Evolutionary conservation across 2,329 filamentous ascomycete species (phyloP).

Genomic region (Periglandula ipomoeae): DNA sequence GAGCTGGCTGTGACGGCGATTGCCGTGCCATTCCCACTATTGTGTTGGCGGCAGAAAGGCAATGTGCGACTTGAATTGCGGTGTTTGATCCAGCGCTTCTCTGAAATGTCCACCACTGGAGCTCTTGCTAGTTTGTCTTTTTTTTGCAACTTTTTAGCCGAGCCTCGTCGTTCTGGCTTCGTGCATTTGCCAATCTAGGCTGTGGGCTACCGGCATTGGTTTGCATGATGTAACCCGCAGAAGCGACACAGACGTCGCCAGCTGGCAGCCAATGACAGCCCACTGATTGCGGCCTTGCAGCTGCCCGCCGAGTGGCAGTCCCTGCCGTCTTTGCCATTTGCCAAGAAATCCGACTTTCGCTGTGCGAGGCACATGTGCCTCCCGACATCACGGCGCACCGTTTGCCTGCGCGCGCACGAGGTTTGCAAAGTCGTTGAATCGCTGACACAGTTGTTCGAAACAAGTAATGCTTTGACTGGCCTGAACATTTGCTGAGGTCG

Average conservation of each 20-base stretch:
- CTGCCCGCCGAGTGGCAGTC: not conserved
- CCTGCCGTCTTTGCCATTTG: not conserved
- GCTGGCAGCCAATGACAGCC: conserved; percentile 5
- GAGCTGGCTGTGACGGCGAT: not conserved
- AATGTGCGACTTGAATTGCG: no score
- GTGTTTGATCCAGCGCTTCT: no score
- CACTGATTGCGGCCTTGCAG: conserved; percentile 1
- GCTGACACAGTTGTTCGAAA: no score
- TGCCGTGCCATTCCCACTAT: not conserved
- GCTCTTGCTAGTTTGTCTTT: not conserved
- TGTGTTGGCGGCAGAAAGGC: no score
- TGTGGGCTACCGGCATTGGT: not conserved
- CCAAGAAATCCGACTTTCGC: not conserved
- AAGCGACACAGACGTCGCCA: not conserved
- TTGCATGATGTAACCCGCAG: conserved; percentile 6
- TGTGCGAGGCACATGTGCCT: not conserved
- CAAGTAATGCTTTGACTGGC: no score
- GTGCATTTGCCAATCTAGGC: not conserved
- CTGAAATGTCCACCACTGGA: no score
- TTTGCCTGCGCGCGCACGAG: no score
- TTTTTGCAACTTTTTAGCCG: not conserved
- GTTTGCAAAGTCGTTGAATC: no score
- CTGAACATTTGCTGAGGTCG: no score
- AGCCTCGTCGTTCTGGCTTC: not conserved
- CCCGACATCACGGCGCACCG: not conserved